Evolutionary conservation across 23 red algal genomes (phyloP), one percentile per base, ranked within the genome.

Genomic region (Gracilaria caudata): DNA sequence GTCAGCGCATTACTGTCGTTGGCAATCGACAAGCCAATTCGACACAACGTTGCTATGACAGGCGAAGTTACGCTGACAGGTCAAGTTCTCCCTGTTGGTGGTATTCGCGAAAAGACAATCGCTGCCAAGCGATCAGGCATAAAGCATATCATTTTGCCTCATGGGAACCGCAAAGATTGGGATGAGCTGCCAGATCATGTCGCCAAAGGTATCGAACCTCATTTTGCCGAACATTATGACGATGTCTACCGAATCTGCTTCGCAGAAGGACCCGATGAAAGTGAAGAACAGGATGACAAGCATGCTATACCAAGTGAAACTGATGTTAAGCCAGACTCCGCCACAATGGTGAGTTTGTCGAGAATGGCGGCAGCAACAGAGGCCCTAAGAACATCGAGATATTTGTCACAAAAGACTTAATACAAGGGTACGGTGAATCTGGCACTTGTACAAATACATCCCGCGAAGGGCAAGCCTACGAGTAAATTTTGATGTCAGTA

Each of bases 51-150:
- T 37, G 96, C 92, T 21, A 98, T 98, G 96, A 98, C 96, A 32
- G 96, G 96, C 23, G 96, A 98, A 59, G 80, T 98, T 32, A 98
- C 92, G 12, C 85, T 98, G 25, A 98, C 96, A 9, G 96, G 96
- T 20, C 73, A 91, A 37, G 92, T 98, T 49, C 87, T 98, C 51
- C 82, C 92, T 35, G 92, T 98, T 8, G 96, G 96, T 26, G 96
- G 96, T 55, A 98, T 98, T 84, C 68, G 83, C 47, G 92, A 94
- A 61, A 98, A 98, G 81, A 89, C 94, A 51, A 91, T 95, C 19
- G 96, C 96, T 0, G 96, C 96, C 23, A 94, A 95, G 82, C 89
- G 89, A 14, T 78, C 79, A 23, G 90, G 90, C 20, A 77, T 98
- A 32, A 88, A 93, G 68, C 68, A 86, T n/a, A 87, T 98, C 19